Evolutionary conservation across 1,284 basidiomycete species (phyloP).

Genomic region (Phenoliferia sp.): DNA sequence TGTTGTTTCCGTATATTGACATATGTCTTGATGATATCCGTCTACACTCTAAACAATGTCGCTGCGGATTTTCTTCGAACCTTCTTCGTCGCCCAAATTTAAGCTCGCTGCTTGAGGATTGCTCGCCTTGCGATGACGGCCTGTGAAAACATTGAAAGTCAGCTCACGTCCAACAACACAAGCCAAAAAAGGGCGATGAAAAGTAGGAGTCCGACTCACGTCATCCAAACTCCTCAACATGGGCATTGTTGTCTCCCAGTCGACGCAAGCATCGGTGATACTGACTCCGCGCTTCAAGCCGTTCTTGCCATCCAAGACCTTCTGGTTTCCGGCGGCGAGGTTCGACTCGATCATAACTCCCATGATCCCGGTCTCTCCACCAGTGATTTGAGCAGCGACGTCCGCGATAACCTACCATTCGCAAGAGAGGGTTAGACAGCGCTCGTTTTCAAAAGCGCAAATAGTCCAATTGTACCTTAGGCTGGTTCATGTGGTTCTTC

Average conservation of each 20-base stretch:
- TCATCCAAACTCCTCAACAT: constrained; percentile 43
- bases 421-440: neutral
- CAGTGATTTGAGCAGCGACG: constrained; percentile 71
- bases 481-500: constrained; percentile 88
- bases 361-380: constrained; percentile 74
- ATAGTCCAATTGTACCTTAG: constrained; percentile 52
- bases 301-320: constrained; percentile 59
- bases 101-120: constrained; percentile 3
- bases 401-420: constrained; percentile 56
- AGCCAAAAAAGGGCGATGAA: neutral
- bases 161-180: neutral
- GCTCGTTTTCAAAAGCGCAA: too few species aligned
- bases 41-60: too few species aligned
- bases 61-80: too few species aligned
- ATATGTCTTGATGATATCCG: too few species aligned
- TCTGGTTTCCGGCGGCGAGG: constrained; percentile 80
- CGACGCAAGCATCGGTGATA: constrained; percentile 87
- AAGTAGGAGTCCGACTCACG: neutral
- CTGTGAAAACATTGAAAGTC: neutral
- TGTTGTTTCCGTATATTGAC: too few species aligned
- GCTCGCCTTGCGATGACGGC: neutral
- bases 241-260: constrained; percentile 70
- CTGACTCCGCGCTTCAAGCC: constrained; percentile 64
- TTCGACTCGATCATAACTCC: constrained; percentile 97
- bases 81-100: constrained; percentile 6